These are phyloP conservation scores for Cordyceps fumosorosea DNA, from an alignment of 2,329 filamentous ascomycete species.

Conservation along the genomic window DNA sequence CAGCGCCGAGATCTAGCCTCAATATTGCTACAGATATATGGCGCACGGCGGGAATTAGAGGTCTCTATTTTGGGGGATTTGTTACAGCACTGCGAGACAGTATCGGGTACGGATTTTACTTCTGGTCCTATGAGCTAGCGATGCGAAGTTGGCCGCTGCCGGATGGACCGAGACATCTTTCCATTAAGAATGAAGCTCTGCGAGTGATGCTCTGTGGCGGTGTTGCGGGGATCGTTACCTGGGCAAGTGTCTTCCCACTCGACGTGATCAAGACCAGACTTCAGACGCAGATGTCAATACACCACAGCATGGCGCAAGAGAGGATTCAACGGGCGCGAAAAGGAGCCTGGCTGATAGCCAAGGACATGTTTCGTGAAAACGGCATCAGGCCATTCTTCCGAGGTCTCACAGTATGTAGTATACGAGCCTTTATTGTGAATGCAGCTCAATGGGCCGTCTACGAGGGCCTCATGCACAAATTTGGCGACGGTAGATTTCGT, in stretches of 20 bases:
- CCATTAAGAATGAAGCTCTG: slow-evolving; percentile 40
- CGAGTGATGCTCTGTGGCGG: slow-evolving; percentile 78
- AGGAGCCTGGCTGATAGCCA: slow-evolving; percentile 58
- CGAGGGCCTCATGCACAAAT: slow-evolving; percentile 71
- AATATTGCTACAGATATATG: slow-evolving; percentile 56
- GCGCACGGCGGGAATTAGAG: slow-evolving; percentile 51
- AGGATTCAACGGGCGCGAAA: slow-evolving; percentile 21
- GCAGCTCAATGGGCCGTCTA: slow-evolving; percentile 90
- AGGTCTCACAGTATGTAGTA: slow-evolving; percentile 72
- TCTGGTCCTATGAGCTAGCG: slow-evolving; percentile 81
- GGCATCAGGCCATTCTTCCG: slow-evolving; percentile 62
- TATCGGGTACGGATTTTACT: slow-evolving; percentile 96
- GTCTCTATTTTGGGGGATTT: slow-evolving; percentile 73
- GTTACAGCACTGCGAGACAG: slow-evolving; percentile 80
- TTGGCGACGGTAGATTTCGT: slow-evolving; percentile 26
- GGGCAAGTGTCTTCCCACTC: slow-evolving; percentile 84
- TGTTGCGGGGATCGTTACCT: slow-evolving; percentile 78
- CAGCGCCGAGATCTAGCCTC: slow-evolving; percentile 50
- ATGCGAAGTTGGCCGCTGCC: slow-evolving; percentile 49
- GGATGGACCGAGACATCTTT: slow-evolving; percentile 17
- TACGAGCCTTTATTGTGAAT: slow-evolving; percentile 86
- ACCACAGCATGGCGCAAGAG: slow-evolving; percentile 11
- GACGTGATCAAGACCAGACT: slow-evolving; percentile 89
- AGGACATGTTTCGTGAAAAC: slow-evolving; percentile 56
- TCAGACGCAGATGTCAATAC: slow-evolving; percentile 58